Conservation (phyloP, 192 early-diverging fungal species). For the Dimargaris verticillata region DNA sequence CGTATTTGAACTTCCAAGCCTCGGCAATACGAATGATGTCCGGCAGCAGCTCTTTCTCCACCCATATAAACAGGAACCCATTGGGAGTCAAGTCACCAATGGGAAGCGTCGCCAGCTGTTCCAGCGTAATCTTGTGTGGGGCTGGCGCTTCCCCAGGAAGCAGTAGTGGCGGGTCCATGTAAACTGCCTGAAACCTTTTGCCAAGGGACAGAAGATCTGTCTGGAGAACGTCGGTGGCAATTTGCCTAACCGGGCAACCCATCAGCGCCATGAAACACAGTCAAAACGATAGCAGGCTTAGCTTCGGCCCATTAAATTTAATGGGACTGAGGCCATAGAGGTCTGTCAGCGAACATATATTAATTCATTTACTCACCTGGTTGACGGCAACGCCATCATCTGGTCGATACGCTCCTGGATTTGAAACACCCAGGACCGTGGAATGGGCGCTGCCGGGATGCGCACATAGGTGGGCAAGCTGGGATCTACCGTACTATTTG, state of each 20-base stretch:
- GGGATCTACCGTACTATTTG: constrained; percentile 56
- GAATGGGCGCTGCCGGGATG: constrained; percentile 70
- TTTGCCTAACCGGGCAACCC: no score
- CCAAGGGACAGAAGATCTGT: constrained; percentile 34
- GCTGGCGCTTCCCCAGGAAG: constrained; percentile 37
- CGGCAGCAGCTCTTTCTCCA: constrained; percentile 82
- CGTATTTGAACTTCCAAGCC: constrained; percentile 78
- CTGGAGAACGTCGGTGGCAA: constrained; percentile 14
- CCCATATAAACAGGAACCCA: constrained; percentile 89
- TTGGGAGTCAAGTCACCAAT: constrained; percentile 38
- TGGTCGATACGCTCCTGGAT: constrained; percentile 33
- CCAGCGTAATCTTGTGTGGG: constrained; percentile 45
- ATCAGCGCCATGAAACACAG: no score
- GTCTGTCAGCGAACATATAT: no score
- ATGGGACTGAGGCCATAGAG: no score
- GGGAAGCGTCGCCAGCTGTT: constrained; percentile 33
- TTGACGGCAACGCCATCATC: constrained; percentile 16
- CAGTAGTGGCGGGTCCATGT: constrained; percentile 80
- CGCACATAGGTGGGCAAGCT: constrained; percentile 75
- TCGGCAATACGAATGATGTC: constrained; percentile 56
- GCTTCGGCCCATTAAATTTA: no score
- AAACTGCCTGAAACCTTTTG: constrained; percentile 64
- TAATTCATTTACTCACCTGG: constrained; percentile 20
- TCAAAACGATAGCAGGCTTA: no score
- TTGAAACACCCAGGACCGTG: constrained; percentile 71